Percentiles rank a stretch among this genome's conserved stretches.
Conservation (phyloP, 495 filamentous ascomycete species). For the Tuber brumale region DNA sequence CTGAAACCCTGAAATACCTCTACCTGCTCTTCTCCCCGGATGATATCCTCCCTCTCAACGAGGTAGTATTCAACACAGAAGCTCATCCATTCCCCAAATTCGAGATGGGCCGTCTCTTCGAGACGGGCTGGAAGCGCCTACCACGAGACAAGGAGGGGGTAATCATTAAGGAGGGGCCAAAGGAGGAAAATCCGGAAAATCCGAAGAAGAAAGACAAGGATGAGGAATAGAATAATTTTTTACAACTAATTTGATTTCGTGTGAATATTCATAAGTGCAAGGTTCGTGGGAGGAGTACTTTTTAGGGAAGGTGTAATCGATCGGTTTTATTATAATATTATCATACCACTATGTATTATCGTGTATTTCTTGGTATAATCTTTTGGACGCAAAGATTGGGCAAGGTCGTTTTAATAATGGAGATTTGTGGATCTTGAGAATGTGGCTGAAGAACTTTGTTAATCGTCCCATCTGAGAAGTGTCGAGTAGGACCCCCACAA, state of each 20-base stretch:
- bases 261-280: not conserved
- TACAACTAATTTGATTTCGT: not conserved
- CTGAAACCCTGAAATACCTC: conserved; percentile 96
- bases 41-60: conserved; percentile 67
- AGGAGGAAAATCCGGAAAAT: not conserved
- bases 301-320: not conserved
- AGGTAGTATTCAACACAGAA: conserved; percentile 92
- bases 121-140: conserved; percentile 82
- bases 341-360: not conserved
- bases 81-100: conserved; percentile 88
- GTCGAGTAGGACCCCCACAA: not conserved
- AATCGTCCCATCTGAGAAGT: not conserved
- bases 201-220: not conserved
- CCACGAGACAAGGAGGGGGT: conserved; percentile 45
- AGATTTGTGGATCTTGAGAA: not conserved
- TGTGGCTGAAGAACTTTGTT: not conserved
- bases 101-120: conserved; percentile 65
- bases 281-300: not conserved
- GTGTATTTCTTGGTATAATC: not conserved
- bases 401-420: not conserved
- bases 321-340: not conserved
- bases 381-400: not conserved
- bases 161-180: conserved; percentile 19
- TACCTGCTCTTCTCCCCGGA: conserved; percentile 86
- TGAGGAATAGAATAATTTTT: not conserved